Evolutionary conservation across 176 grass and related monocot species (phyloP), one percentile per base, ranked within the genome.

Genomic region (Avena insularis): DNA sequence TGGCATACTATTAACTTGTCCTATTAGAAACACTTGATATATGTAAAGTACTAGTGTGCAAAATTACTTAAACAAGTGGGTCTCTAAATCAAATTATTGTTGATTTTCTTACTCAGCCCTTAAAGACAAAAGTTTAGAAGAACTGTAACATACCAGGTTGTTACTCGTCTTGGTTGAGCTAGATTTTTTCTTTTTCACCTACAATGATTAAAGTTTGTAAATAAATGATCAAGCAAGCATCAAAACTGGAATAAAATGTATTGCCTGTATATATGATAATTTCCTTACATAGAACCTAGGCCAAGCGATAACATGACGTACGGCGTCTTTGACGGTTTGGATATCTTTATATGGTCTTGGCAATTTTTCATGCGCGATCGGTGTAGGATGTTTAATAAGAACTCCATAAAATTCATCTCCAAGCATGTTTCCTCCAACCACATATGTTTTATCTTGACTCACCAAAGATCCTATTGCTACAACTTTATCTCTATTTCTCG

Each of bases 401-500:
- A 57, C 54, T 57, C 5, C 54, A 57, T 16, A 57, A 75, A 51
- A 75, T 51, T 75, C 11, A 27, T 75, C 9, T 50, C 71, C 47
- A 75, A 75, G 71, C 47, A 76, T 76, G 6, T 76, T 31, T 76
- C 46, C 23, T 76, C 72, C 72, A 31, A 76, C 23, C 48, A 76
- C 21, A 53, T 17, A 8, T 53, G 47, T 76, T 49, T 27, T 31
- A 53, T 76, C 72, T 29, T 15, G 49, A 31, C 6, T 53, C 0
- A 76, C 12, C 3, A 54, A 53, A 53, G 6, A 8, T 16, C 13
- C 72, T 15, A 51, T 53, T 5, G 72, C 13, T n/a, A 31, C n/a
- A 53, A 76, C 5, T 53, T 16, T 29, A 29, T 51, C 16, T 51
- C 16, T 75, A 23, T 29, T 15, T 51, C 12, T 29, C 8, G 47